Conservation (phyloP, 192 early-diverging fungal species). For the Backusella tarrabulga region DNA sequence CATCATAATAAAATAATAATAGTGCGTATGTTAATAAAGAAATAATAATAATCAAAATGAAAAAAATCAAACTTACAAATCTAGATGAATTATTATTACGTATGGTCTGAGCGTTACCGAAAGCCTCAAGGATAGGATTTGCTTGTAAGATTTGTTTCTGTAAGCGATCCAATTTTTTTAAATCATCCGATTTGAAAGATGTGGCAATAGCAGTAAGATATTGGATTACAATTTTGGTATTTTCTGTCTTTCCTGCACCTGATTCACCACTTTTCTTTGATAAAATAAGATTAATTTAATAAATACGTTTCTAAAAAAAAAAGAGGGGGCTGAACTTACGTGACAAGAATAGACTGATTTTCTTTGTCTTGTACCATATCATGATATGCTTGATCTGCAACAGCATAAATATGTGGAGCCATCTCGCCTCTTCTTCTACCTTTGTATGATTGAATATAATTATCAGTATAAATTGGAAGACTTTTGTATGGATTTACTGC, state of each 20-base stretch:
- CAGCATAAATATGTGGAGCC: constrained; percentile 89
- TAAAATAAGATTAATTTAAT: not conserved
- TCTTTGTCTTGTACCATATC: constrained; percentile 93
- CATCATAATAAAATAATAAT: not conserved
- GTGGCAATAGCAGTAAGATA: constrained; percentile 90
- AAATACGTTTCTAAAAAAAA: not conserved
- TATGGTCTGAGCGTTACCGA: constrained; percentile 98
- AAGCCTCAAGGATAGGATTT: constrained; percentile 96
- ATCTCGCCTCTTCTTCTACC: constrained; percentile 70
- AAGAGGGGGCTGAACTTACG: constrained; percentile 50
- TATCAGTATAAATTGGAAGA: constrained; percentile 86
- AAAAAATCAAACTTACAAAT: constrained; percentile 62
- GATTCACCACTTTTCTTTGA: constrained; percentile 79
- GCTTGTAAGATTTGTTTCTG: constrained; percentile 88
- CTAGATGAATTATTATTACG: constrained; percentile 99
- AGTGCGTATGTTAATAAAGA: not conserved
- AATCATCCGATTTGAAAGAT: constrained; percentile 35
- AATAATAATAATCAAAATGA: not conserved
- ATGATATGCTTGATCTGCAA: constrained; percentile 91
- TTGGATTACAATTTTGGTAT: constrained; percentile 99
- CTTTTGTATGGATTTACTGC: constrained; percentile 97
- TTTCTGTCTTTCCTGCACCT: constrained; percentile 99
- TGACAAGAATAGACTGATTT: constrained; percentile 97
- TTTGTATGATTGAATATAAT: constrained; percentile 69
- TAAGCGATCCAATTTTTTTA: constrained; percentile 52